Evolutionary conservation across 805 yeast genomes (phyloP), one percentile per base, ranked within the genome.

Genomic region (Blastobotrys chiropterorum): DNA sequence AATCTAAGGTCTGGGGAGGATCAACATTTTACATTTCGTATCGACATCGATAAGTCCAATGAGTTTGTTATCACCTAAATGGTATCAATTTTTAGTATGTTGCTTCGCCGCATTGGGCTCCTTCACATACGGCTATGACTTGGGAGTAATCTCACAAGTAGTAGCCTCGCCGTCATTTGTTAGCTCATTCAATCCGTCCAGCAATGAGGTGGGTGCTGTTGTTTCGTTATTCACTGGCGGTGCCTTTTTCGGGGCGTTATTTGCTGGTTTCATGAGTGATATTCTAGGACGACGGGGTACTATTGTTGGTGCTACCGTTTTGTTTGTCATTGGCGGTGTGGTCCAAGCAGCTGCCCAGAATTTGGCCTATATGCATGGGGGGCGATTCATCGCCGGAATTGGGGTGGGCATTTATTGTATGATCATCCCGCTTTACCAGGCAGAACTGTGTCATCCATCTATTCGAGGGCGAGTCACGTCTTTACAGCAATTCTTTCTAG

Each of bases 261-360:
- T 81, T 13, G 86, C 86, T 50, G 86, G 87, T 3, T 75, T 59
- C 50, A 66, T 81, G 39, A 74, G 77, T 60, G 88, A 83, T 60
- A 71, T 60, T 44, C 74, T 82, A 54, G 87, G 87, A 20, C 73
- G 89, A 64, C 82, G 79, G 63, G 76, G 79, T 61, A 81, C 85
- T 41, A 72, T 84, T 67, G 79, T 80, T 69, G 62, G 75, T 58
- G 89, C 65, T 40, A 59, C 60, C 16, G 46, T 64, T 31, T 50
- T 65, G 20, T 65, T 65, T 59, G 46, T 53, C 48, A 49, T 66
- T 20, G 69, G 69, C 42, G 63, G 65, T n/a, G 56, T 59, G 47
- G 45, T 66, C 30, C 69, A 66, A 50, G 56, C 56, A 48, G 56
- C 59, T 48, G 64, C 65, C 26, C 57, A 55, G 44, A 47, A 44